Base-by-base conservation (phyloP, 306 rosid species). In the Cyclanthera cordifolia region DNA sequence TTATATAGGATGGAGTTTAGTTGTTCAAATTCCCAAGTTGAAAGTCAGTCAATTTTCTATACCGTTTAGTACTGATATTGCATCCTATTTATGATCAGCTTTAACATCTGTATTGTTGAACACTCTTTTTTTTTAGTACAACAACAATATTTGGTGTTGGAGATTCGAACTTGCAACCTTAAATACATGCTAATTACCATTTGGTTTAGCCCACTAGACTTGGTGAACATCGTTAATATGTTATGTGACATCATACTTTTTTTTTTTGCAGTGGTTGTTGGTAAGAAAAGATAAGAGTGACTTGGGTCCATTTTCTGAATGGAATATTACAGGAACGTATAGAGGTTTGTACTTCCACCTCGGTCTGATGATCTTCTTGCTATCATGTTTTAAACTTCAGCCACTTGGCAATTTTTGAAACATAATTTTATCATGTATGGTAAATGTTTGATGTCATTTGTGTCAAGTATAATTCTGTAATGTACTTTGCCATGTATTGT, bases 251-350 rank as follows among this genome's bases (percentile, higher is more conserved):
- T 43, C 53, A 21, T 24, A 47, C 64, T 69, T 4, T 15, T 65
- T 51, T 72, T 77, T 69, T 66, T 83, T 85, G 83, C 95, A 93
- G 99, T 90, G 99, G 99, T 74, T 90, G 53, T 83, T 86, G 70
- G 64, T 87, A 37, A 87, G 83, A 75, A 93, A 88, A 82, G 95
- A 88, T 1, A 95, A 90, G 78, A 83, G 83, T 73, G 99, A 85
- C 70, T 52, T 85, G 56, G 99, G 95, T 72, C 91, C 95, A 53
- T 93, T 87, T 82, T 84, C 96, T 70, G 65, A 82, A 64, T 93
- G 99, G 99, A 93, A 93, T 73, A 88, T 93, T 74, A 90, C 87
- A 7, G 99, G 99, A 83, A 93, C 99, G 28, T 93, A 93, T 75
- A 85, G 82, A 93, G 99, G 99, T 93, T 80, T 71, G 93, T 72